Conservation (phyloP, 2,329 filamentous ascomycete species). For the Cyphellophora europaea region DNA sequence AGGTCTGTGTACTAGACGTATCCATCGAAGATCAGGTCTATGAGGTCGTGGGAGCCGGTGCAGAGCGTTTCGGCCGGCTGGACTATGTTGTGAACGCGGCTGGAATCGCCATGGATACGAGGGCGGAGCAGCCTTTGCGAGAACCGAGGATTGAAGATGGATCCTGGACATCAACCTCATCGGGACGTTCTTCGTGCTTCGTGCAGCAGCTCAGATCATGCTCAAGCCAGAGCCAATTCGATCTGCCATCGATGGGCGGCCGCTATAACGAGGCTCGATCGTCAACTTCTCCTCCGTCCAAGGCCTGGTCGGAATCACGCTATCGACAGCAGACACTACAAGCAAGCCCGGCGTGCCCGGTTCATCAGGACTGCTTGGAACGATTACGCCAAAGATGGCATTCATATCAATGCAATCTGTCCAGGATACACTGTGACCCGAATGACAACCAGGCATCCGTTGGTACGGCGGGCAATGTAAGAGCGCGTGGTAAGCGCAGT, state of each 20-base stretch:
- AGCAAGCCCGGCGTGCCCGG: conserved; percentile 51
- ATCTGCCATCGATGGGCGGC: conserved; percentile 26
- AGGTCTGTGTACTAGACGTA: conserved; percentile 30
- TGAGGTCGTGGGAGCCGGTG: conserved; percentile 46
- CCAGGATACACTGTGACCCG: conserved; percentile 49
- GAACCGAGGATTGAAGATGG: conserved; percentile 29
- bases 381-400: conserved; percentile 32
- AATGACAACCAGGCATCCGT: conserved; percentile 75
- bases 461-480: conserved; percentile 55
- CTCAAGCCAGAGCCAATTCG: conserved; percentile 33
- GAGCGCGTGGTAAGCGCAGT: conserved; percentile 33
- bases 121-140: conserved; percentile 15
- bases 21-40: conserved; percentile 42
- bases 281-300: conserved; percentile 47
- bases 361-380: conserved; percentile 48
- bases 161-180: conserved; percentile 36
- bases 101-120: conserved; percentile 20
- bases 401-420: conserved; percentile 44
- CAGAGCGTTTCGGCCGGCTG: conserved; percentile 40
- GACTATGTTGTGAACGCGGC: conserved; percentile 22
- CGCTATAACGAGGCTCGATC: conserved; percentile 34
- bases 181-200: conserved; percentile 34
- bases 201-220: conserved; percentile 36
- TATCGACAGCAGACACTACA: conserved; percentile 23
- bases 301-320: conserved; percentile 37